A percentile compares a stretch with the other conserved stretches of the same genome.
These are phyloP conservation scores for Hyaloperonospora arabidopsidis DNA, from an alignment of 352 stramenopile species.

Conservation along the genomic window DNA sequence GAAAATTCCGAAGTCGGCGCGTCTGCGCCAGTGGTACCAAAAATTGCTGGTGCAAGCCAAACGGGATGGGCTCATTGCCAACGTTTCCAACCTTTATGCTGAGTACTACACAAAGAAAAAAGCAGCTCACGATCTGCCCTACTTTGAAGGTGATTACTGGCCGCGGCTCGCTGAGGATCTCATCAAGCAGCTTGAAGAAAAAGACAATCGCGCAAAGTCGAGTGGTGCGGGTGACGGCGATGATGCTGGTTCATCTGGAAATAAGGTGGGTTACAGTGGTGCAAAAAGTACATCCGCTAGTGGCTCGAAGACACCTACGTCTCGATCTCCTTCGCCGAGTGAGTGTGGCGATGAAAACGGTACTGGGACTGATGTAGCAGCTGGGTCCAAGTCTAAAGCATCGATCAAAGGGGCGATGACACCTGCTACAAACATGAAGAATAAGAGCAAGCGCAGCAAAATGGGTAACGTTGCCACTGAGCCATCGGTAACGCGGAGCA, in stretches of 20 bases:
- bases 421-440: conserved; percentile 35
- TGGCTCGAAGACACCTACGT: conserved; percentile 35
- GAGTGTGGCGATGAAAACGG: conserved; percentile 35
- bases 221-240: conserved; percentile 10
- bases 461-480: conserved; percentile 37
- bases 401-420: conserved; percentile 26
- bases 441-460: conserved; percentile 60
- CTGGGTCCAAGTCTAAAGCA: conserved; percentile 9
- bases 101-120: conserved; percentile 88
- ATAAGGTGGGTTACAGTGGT: too few relatives aligned
- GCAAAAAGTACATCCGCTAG: conserved; percentile 9
- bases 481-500: conserved; percentile 50
- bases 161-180: conserved; percentile 96
- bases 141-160: conserved; percentile 99
- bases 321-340: conserved; percentile 43
- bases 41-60: conserved; percentile 76
- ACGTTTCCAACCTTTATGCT: conserved; percentile 79
- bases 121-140: conserved; percentile 87
- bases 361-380: conserved; percentile 2
- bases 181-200: conserved; percentile 97
- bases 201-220: conserved; percentile 42
- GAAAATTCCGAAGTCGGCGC: conserved; percentile 83
- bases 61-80: conserved; percentile 70
- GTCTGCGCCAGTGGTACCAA: conserved; percentile 83
- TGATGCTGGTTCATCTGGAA: too few relatives aligned